Conservation (phyloP, 345 rosid genomes). For the Gossypium raimondii region DNA sequence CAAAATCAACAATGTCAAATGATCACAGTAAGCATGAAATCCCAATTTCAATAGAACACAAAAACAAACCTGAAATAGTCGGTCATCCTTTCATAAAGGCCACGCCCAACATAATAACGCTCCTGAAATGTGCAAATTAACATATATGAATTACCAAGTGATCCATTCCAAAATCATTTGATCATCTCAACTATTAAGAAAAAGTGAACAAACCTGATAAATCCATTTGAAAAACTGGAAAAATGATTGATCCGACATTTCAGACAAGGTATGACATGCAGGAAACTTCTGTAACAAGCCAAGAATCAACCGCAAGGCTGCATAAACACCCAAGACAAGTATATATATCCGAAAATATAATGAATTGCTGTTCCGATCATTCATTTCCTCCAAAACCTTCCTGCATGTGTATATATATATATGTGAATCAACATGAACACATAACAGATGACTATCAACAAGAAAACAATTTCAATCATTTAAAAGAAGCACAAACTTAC, state of each 20-base stretch:
- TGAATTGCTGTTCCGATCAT: constrained; percentile 53
- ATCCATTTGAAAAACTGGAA: constrained; percentile 99
- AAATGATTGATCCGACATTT: constrained; percentile 85
- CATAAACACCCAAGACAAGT: constrained; percentile 80
- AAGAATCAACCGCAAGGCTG: constrained; percentile 67
- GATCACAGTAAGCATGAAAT: neutral
- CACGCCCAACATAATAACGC: constrained; percentile 95
- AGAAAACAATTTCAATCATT: constrained; percentile 3
- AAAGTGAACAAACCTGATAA: constrained; percentile 59
- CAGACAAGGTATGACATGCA: constrained; percentile 81
- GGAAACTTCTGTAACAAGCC: constrained; percentile 69
- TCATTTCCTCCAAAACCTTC: constrained; percentile 68
- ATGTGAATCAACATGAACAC: neutral
- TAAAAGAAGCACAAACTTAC: constrained; percentile 41
- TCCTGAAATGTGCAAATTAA: constrained; percentile 53
- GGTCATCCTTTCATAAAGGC: constrained; percentile 75
- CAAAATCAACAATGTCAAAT: neutral
- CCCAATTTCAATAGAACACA: neutral
- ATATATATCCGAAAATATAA: constrained; percentile 75
- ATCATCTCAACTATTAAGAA: neutral
- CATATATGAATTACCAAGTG: constrained; percentile 11
- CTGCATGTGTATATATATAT: constrained; percentile 40
- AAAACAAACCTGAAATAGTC: constrained; percentile 81
- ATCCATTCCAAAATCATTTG: constrained; percentile 13
- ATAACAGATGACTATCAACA: neutral